Conservation (phyloP, 192 early-diverging fungal species). For the Allomyces arbusculus region DNA sequence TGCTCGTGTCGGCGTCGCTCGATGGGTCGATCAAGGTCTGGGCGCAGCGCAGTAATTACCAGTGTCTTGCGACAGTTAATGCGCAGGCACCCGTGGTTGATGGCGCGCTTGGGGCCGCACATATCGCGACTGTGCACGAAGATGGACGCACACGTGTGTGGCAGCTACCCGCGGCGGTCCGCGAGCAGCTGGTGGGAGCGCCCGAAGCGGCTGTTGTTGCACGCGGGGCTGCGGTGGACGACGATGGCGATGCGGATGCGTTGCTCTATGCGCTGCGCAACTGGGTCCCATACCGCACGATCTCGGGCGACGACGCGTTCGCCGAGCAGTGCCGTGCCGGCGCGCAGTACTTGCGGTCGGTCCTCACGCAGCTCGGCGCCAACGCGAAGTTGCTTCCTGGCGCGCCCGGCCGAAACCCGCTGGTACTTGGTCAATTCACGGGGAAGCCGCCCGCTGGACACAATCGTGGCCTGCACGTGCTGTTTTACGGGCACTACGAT, state of each 20-base stretch:
- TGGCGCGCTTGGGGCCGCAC: too few species aligned
- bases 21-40: too few species aligned
- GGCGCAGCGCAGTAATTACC: too few species aligned
- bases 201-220: too few species aligned
- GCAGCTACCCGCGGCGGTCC: too few species aligned
- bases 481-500: constrained; percentile 3
- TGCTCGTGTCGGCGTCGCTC: too few species aligned
- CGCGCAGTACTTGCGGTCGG: background rate
- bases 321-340: background rate
- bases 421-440: background rate
- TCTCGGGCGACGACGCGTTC: background rate
- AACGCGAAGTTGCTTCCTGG: background rate
- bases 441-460: background rate
- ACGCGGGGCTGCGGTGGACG: too few species aligned
- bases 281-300: background rate
- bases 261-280: background rate
- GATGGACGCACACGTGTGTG: too few species aligned
- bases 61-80: too few species aligned
- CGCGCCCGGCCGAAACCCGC: background rate
- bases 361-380: background rate
- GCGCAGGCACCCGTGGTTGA: too few species aligned
- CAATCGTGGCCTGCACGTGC: background rate
- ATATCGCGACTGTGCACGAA: too few species aligned
- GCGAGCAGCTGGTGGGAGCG: too few species aligned
- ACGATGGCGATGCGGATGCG: background rate